Evolutionary conservation across 192 early-diverging fungal species (phyloP).

Genomic region (Polychytrium aggregatum): DNA sequence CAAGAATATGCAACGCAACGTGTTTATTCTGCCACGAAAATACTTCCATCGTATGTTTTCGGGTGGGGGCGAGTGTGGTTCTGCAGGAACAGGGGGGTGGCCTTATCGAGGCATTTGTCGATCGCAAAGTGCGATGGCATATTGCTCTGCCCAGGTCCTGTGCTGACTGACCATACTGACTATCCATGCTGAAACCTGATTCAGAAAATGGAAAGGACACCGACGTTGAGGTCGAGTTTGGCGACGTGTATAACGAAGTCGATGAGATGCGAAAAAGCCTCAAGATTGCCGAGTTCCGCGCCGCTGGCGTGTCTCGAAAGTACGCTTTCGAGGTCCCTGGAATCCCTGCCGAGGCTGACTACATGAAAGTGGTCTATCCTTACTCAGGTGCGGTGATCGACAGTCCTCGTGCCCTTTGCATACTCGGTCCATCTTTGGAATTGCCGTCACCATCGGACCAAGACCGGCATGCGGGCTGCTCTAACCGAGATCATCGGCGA

Average conservation of each 20-base stretch:
- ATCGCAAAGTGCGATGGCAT: too few species aligned
- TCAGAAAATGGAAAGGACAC: slow-evolving; percentile 30
- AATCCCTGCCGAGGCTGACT: slow-evolving; percentile 69
- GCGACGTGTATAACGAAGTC: slow-evolving; percentile 69
- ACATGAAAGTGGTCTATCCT: slow-evolving; percentile 77
- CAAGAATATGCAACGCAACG: slow-evolving; percentile 67
- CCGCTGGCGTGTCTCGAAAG: slow-evolving; percentile 58
- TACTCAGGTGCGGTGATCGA: slow-evolving; percentile 23
- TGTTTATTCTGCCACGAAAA: slow-evolving; percentile 82
- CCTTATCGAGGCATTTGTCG: too few species aligned
- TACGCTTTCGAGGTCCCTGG: slow-evolving; percentile 87
- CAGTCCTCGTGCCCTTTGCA: neutral
- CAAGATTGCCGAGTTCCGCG: slow-evolving; percentile 43
- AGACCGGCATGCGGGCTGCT: too few species aligned
- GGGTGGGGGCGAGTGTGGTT: too few species aligned
- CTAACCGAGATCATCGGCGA: too few species aligned
- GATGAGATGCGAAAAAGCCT: slow-evolving; percentile 41
- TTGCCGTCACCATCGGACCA: too few species aligned
- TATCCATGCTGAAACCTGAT: neutral
- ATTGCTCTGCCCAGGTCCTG: neutral
- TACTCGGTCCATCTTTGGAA: too few species aligned
- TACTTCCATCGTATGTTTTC: slow-evolving; percentile 35
- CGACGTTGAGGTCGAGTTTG: slow-evolving; percentile 43
- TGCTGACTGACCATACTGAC: slow-evolving; percentile 1
- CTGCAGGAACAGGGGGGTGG: too few species aligned